These are phyloP conservation scores for Termitomyces sp. DNA, from an alignment of 1,284 basidiomycete species.

Conservation along the genomic window DNA sequence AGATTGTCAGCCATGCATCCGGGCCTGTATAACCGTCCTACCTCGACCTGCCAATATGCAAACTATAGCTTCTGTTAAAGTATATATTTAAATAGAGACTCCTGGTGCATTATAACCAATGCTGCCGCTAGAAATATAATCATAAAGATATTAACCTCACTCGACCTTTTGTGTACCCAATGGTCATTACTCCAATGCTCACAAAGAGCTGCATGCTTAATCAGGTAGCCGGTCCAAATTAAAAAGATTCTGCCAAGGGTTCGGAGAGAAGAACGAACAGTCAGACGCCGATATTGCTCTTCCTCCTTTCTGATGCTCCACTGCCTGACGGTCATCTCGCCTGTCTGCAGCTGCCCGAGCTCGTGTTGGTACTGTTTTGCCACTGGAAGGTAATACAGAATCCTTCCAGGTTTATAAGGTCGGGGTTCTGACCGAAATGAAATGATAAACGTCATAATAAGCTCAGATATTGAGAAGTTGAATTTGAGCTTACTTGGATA, in stretches of 20 bases:
- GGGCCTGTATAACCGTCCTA: neutral
- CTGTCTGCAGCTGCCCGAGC: conserved; percentile 7
- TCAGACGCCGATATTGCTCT: conserved; percentile 15
- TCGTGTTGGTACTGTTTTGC: conserved; percentile 12
- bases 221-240: neutral
- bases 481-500: conserved; percentile 14
- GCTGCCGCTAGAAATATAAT: conserved; percentile 6
- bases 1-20: neutral
- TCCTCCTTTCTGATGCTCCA: conserved; percentile 15
- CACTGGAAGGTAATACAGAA: conserved; percentile 14
- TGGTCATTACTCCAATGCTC: conserved; percentile 15
- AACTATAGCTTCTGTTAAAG: neutral
- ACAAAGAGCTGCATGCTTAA: conserved; percentile 16
- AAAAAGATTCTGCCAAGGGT: neutral
- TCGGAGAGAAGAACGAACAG: conserved; percentile 2
- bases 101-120: conserved; percentile 5
- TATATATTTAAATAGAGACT: neutral
- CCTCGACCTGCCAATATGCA: neutral
- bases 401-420: conserved; percentile 17
- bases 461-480: neutral
- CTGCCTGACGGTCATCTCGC: conserved; percentile 4
- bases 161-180: conserved; percentile 15
- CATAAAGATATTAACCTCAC: conserved; percentile 11
- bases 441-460: neutral
- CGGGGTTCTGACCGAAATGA: conserved; percentile 14